Evolutionary conservation across 2,329 filamentous ascomycete genomes (phyloP).

Genomic region (Talaromyces marneffei): DNA sequence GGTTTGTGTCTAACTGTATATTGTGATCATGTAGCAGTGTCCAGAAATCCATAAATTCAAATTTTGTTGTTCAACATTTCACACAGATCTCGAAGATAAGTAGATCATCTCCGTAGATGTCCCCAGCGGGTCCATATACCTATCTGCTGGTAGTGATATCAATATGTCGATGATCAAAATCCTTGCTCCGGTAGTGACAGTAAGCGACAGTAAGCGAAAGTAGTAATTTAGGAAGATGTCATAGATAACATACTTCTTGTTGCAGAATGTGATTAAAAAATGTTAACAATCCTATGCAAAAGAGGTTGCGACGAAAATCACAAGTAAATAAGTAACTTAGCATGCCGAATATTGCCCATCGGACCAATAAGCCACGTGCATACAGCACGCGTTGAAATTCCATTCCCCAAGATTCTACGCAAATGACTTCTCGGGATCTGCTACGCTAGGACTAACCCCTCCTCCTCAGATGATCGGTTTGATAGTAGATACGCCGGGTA

Average conservation of each 20-base stretch:
- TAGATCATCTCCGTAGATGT: background rate
- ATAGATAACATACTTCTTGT: background rate
- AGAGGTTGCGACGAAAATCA: background rate
- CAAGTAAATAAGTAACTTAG: background rate
- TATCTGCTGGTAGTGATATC: too few species aligned
- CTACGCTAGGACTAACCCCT: background rate
- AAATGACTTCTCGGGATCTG: background rate
- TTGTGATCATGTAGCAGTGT: background rate
- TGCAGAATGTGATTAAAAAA: background rate
- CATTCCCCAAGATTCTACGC: background rate
- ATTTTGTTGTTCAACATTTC: background rate
- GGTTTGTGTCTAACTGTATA: background rate
- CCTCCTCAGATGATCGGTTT: background rate
- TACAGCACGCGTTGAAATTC: background rate
- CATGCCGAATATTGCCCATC: background rate
- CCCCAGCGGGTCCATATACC: too few species aligned
- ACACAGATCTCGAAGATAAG: background rate
- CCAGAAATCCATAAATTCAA: background rate
- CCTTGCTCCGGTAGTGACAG: background rate
- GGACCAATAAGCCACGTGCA: conserved; percentile 1
- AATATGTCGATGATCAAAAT: background rate
- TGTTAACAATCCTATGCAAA: too few species aligned
- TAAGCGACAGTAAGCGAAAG: background rate
- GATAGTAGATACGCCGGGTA: background rate
- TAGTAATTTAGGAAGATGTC: background rate